Evolutionary conservation across 2,329 filamentous ascomycete species (phyloP).

Genomic region (Trichoderma sp.): DNA sequence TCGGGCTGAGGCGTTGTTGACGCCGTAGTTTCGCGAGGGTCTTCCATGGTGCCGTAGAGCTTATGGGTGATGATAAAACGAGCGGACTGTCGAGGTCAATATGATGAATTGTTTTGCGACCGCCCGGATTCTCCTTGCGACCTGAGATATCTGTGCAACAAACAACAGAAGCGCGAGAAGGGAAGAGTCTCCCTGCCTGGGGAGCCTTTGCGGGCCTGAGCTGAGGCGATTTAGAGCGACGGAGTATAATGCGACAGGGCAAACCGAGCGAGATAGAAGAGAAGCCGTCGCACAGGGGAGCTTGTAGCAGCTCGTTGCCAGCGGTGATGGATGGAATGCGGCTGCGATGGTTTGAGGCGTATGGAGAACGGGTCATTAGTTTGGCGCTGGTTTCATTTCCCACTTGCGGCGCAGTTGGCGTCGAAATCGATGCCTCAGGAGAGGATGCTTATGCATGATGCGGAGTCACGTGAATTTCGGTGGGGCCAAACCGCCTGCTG

Average conservation of each 20-base stretch:
- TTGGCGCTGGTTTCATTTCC: conserved; percentile 17
- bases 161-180: conserved; percentile 14
- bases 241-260: background rate
- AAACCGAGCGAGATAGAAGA: conserved; percentile 15
- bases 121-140: background rate
- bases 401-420: conserved; percentile 11
- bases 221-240: background rate
- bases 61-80: conserved; percentile 1
- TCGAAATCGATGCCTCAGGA: conserved; percentile 12
- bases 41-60: conserved; percentile 23
- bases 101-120: background rate
- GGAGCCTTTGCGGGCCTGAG: background rate
- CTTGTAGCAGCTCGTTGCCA: conserved; percentile 20
- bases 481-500: conserved; percentile 12
- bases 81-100: background rate
- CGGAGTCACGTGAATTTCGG: conserved; percentile 26
- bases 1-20: conserved; percentile 55
- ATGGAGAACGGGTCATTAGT: conserved; percentile 16
- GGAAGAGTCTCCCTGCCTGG: conserved; percentile 9
- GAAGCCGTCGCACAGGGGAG: conserved; percentile 24
- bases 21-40: conserved; percentile 31
- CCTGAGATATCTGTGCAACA: conserved; percentile 13
- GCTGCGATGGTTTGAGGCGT: conserved; percentile 17
- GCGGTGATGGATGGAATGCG: conserved; percentile 24
- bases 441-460: conserved; percentile 13